Evolutionary conservation across 2,329 filamentous ascomycete genomes (phyloP), one percentile per base, ranked within the genome.

Genomic region (Colletotrichum ledebouriae): DNA sequence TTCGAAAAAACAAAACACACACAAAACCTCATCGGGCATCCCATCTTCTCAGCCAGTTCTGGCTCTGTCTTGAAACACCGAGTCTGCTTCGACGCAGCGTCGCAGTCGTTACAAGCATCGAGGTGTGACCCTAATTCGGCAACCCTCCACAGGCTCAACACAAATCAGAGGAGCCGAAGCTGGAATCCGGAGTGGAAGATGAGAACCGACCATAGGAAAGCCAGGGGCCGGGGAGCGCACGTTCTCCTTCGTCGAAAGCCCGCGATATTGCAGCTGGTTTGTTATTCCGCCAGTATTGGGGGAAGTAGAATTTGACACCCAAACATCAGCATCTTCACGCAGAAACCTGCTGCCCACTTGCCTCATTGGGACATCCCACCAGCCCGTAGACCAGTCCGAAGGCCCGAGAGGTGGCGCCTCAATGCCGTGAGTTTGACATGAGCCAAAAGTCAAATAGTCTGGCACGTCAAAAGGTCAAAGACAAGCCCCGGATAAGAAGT

Each of bases 401-500:
- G 61, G 61, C 37, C 66, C 66, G 49, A 66, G 65, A 25, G 60
- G 46, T 44, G 49, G 42, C 56, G 49, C 42, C 66, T 60, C 42
- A 55, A 61, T 63, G 33, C 42, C 29, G 33, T 46, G 50, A 66
- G 55, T 65, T 59, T 65, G 66, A 52, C 42, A 66, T 33, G 53
- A 66, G 66, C 61, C 41, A 50, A 25, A 65, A 66, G 66, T 65
- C 42, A 65, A 59, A 60, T 65, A 57, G 25, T 42, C 46, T 11
- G 15, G 49, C n/a, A 15, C 13, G n/a, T 22, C 46, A 25, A 29
- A 44, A 39, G 22, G 49, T n/a, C 47, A 20, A 47, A 57, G 53
- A 42, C 37, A 55, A 33, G 49, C 17, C 15, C 41, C 46, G 42
- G 22, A 69, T 69, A 65, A 69, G 56, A 65, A 66, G 41, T 69